Percentiles rank a stretch among this genome's conserved stretches.
Conservation (phyloP, 257 asterid genomes). For the Verbascum thapsus region DNA sequence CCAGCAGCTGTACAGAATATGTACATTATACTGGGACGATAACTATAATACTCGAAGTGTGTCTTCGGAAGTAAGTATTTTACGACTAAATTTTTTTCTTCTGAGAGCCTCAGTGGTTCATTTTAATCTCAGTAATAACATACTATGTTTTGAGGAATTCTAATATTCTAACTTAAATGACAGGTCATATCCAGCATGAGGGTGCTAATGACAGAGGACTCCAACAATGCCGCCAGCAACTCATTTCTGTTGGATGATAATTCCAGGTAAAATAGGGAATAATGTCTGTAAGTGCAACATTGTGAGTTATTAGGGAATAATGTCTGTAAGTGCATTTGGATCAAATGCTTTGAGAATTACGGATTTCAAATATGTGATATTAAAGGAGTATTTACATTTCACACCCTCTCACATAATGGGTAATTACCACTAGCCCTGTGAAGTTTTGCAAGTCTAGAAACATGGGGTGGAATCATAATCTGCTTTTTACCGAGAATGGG, state of each 20-base stretch:
- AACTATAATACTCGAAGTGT: slow-evolving; percentile 94
- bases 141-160: neutral
- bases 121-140: neutral
- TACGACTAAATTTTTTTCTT: slow-evolving; percentile 2
- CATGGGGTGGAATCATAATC: too few species aligned
- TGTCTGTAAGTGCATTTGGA: too few species aligned
- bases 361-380: too few species aligned
- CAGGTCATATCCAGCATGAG: slow-evolving; percentile 98
- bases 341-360: too few species aligned
- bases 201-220: slow-evolving; percentile 94
- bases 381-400: too few species aligned
- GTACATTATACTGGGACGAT: slow-evolving; percentile 93
- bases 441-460: too few species aligned
- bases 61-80: slow-evolving; percentile 72
- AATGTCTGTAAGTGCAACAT: too few species aligned
- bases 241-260: slow-evolving; percentile 92
- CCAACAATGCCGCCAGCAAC: slow-evolving; percentile 76
- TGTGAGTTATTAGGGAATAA: too few species aligned
- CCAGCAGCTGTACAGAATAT: slow-evolving; percentile 98
- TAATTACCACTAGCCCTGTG: too few species aligned
- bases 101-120: neutral
- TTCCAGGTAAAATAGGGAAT: slow-evolving; percentile 57
- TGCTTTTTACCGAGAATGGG: too few species aligned
- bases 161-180: slow-evolving; percentile 14
- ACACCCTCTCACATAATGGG: too few species aligned